phyloP scores from a whole-genome alignment of 306 rosid species.

The Prosopis cineraria region DNA sequence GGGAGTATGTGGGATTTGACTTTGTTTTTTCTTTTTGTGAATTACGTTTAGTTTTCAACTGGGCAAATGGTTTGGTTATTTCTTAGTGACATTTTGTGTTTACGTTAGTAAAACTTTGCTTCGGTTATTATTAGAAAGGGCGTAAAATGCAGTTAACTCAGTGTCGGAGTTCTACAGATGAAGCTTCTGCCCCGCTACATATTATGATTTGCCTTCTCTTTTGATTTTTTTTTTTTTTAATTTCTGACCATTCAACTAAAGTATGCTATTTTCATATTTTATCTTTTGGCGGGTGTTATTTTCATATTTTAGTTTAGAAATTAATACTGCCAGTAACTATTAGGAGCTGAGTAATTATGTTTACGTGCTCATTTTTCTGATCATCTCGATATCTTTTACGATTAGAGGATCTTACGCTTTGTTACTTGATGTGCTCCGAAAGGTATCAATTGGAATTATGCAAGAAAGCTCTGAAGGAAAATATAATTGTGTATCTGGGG shows the following conservation, averaged over 20 bases:
- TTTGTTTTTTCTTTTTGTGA: background rate
- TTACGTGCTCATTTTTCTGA: conserved; percentile 18
- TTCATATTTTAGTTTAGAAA: conserved; percentile 12
- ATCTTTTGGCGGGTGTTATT: background rate
- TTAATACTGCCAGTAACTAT: background rate
- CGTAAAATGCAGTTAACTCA: background rate
- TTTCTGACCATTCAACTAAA: background rate
- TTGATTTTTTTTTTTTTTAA: background rate
- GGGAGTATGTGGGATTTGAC: conserved; percentile 51
- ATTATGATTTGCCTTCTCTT: conserved; percentile 1
- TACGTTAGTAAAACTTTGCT: conserved; percentile 1
- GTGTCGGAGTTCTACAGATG: conserved; percentile 4
- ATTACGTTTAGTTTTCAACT: conserved; percentile 6
- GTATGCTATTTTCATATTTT: background rate
- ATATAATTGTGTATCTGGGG: conserved; percentile 82
- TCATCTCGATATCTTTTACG: background rate
- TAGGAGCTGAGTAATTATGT: background rate
- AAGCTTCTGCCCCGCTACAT: background rate
- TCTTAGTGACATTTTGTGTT: conserved; percentile 24
- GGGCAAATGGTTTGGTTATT: conserved; percentile 15
- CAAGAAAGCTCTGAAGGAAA: conserved; percentile 85
- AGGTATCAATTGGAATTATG: conserved; percentile 90
- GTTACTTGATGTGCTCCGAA: conserved; percentile 22
- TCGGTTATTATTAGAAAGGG: conserved; percentile 19
- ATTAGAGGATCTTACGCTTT: conserved; percentile 24